Evolutionary conservation across 2,329 filamentous ascomycete species (phyloP), one percentile per base, ranked within the genome.

Genomic region (Colletotrichum tamarilloi): DNA sequence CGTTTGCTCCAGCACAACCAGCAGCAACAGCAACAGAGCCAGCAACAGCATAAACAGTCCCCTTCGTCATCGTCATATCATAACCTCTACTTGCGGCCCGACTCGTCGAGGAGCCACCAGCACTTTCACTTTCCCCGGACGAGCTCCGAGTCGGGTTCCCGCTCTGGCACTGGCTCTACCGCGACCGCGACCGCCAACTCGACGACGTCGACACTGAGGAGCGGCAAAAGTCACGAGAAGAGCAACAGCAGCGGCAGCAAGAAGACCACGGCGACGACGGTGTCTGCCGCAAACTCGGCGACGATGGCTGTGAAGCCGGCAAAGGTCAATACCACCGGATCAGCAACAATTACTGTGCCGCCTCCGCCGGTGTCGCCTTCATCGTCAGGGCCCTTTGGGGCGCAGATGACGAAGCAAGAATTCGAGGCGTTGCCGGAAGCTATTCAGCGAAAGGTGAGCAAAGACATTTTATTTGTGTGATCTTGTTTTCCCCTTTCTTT

Each of bases 371-470:
- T 60, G 9, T 73, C 70, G n/a, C 74, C 38, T 42, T 16, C 38
- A 16, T 42, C 78, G 62, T 78, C 79, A 26, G 65, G 58, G 9
- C 69, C 53, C 12, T 60, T 69, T 28, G 70, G 70, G 35, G 76
- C 75, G 60, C 75, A 74, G 26, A 82, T 84, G 75, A 84, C 83
- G 1, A 82, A 76, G 73, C 78, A 82, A 38, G 82, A 84, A 65
- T 89, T 89, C 72, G 86, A 89, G 75, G 84, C 85, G 53, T 81
- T 90, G 12, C 89, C 89, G 24, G 86, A 86, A 28, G 87, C 87
- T 19, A 84, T 91, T 66, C 84, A 87, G 77, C 84, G 88, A 80
- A 91, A 91, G 83, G 89, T 91, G 82, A 84, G 88, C 83, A 28
- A 53, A 52, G 26, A 69, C 38, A 42, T 42, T 16, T 68, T 52